Base-by-base conservation (phyloP, 176 grass and related monocot species). In the Carex cristatella region DNA sequence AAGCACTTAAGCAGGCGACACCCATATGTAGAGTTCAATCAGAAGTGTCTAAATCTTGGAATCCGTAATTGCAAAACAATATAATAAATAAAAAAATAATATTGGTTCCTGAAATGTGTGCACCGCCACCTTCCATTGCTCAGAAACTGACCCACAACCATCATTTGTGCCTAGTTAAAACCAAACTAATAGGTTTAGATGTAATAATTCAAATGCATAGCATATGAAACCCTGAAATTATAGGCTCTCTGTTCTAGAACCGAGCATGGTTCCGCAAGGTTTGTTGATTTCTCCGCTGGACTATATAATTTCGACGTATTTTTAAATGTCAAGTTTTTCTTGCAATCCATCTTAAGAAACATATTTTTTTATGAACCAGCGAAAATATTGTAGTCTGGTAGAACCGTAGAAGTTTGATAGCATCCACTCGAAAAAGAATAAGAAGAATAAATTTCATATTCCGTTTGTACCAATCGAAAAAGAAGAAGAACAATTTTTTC, bases 191-290 rank as follows among this genome's bases (percentile, higher is more conserved):
- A 9, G 51, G 11, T 32, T 23, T 72, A 75, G 74, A 58, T 55
- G 74, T 78, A 57, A 57, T 78, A 57, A 78, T 78, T 76, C 48
- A 76, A 76, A 53, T 54, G 23, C 5, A 14, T 76, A n/a, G 71
- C 46, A 75, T 54, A 15, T 12, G 1, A 32, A 54, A 55, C 48
- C 0, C 72, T 53, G 71, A 58, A 2, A 77, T 77, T 56, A 37
- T 35, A 58, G 74, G 74, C 49, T 79, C 74, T 37, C 74, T 79
- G 74, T 79, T 79, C 74, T 35, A 58, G 53, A 58, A 79, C 74
- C 9, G 7, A 35, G 44, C 71, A 49, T 76, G 72, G 48, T 76
- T 76, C 9, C 19, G 3, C 46, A 14, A 9, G 16, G 10, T 10
- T 5, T 49, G 69, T 73, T 73, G 42, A 49, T 78, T 57, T 35